phyloP scores from a whole-genome alignment of 2,329 filamentous ascomycete genomes.

The Ilyonectria mors-panacis region DNA sequence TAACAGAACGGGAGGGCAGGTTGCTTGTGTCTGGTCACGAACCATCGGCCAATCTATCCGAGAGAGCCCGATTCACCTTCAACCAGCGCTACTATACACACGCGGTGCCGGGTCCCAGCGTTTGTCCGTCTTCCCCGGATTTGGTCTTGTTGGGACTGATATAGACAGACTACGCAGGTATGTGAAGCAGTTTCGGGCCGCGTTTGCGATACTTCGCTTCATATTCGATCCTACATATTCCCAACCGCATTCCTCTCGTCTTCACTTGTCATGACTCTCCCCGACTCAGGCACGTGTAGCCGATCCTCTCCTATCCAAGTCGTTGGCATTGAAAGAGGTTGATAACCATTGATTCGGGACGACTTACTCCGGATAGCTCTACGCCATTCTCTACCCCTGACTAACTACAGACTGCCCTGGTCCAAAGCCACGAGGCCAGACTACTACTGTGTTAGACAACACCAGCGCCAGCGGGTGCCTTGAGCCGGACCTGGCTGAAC shows the following conservation, averaged over 20 bases:
- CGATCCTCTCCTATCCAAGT: not conserved
- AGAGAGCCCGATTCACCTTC: conserved; percentile 2
- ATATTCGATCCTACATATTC: not conserved
- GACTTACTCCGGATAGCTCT: conserved; percentile 6
- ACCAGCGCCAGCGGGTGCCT: conserved; percentile 5
- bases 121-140: conserved; percentile 21
- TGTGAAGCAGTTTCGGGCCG: not conserved
- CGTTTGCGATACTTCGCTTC: conserved; percentile 16
- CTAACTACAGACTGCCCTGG: not conserved
- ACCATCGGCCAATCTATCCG: conserved; percentile 10
- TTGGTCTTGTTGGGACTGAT: not conserved
- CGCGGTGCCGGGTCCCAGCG: conserved; percentile 13
- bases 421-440: conserved; percentile 21
- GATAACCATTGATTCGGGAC: not conserved
- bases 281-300: not conserved
- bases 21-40: not conserved
- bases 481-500: conserved; percentile 1
- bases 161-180: conserved; percentile 6
- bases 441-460: not conserved
- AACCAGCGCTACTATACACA: not conserved
- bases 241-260: not conserved
- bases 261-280: not conserved
- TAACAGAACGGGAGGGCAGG: not conserved
- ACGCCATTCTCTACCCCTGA: conserved; percentile 1
- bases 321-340: not conserved